Percentiles rank a stretch among this genome's conserved stretches.
Evolutionary conservation across 768 basidiomycete species (phyloP).

Genomic region (Suillus spraguei): DNA sequence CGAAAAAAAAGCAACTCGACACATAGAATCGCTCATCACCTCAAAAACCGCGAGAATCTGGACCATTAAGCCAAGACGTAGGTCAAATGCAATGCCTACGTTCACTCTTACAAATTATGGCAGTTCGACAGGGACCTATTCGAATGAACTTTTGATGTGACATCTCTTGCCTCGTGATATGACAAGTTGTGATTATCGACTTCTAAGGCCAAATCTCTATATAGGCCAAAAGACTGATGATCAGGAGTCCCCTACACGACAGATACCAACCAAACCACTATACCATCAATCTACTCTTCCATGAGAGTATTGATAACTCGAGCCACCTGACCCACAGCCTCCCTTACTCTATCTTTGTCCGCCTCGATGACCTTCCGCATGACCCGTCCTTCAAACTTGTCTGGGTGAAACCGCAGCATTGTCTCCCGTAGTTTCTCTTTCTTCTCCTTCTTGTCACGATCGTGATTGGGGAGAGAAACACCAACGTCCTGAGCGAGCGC

Average conservation of each 20-base stretch:
- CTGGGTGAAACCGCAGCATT: conserved; percentile 75
- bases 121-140: neutral
- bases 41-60: neutral
- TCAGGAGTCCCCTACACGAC: neutral
- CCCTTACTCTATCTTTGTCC: conserved; percentile 53
- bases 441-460: conserved; percentile 44
- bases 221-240: neutral
- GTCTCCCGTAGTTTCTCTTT: conserved; percentile 70
- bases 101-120: neutral
- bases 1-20: neutral
- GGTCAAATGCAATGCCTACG: neutral
- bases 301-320: conserved; percentile 61
- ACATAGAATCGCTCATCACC: neutral
- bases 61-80: neutral
- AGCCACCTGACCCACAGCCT: conserved; percentile 65
- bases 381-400: conserved; percentile 79
- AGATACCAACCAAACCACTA: neutral
- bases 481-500: conserved; percentile 1
- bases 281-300: conserved; percentile 23
- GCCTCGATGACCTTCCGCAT: conserved; percentile 49
- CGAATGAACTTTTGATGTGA: neutral
- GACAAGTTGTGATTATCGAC: neutral
- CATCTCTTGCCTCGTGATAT: neutral
- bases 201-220: neutral
- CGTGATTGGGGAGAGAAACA: conserved; percentile 20